These are phyloP conservation scores for Drosera capensis DNA, from an alignment of 148 eudicot genomes.

Conservation along the genomic window DNA sequence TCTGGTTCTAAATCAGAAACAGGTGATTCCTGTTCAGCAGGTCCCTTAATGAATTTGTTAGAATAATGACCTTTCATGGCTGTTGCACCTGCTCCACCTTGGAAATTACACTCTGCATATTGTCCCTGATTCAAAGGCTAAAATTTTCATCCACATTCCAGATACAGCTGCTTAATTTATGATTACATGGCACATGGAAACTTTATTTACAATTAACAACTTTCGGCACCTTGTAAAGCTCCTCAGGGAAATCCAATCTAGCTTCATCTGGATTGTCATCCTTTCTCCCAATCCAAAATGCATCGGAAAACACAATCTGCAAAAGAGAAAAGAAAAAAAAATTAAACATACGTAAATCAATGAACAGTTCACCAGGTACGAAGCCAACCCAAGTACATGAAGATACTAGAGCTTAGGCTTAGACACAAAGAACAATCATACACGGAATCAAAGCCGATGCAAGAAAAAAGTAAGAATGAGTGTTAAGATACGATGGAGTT, in stretches of 20 bases:
- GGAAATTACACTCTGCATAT: slow-evolving; percentile 42
- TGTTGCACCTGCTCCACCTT: slow-evolving; percentile 73
- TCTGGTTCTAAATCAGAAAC: slow-evolving; percentile 29
- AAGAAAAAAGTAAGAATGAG: too few species aligned
- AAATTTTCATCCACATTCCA: background rate
- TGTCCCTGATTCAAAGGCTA: slow-evolving; percentile 26
- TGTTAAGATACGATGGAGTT: too few species aligned
- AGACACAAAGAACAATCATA: too few species aligned
- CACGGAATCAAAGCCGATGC: too few species aligned
- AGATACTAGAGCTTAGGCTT: too few species aligned
- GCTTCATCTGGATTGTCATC: slow-evolving; percentile 85
- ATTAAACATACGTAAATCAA: too few species aligned
- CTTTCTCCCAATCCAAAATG: slow-evolving; percentile 84
- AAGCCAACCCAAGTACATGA: too few species aligned
- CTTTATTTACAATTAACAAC: background rate
- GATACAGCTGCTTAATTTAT: slow-evolving; percentile 1
- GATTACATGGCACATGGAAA: background rate
- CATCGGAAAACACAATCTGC: slow-evolving; percentile 92
- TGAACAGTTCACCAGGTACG: too few species aligned
- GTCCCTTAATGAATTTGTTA: slow-evolving; percentile 13
- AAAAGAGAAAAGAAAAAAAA: too few species aligned
- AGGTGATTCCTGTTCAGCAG: slow-evolving; percentile 24
- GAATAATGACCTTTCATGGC: slow-evolving; percentile 16
- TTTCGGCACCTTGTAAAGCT: slow-evolving; percentile 42
- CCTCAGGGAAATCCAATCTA: slow-evolving; percentile 53